Base-by-base conservation (phyloP, 148 eudicot genomes). In the Nepenthes mirabilis region DNA sequence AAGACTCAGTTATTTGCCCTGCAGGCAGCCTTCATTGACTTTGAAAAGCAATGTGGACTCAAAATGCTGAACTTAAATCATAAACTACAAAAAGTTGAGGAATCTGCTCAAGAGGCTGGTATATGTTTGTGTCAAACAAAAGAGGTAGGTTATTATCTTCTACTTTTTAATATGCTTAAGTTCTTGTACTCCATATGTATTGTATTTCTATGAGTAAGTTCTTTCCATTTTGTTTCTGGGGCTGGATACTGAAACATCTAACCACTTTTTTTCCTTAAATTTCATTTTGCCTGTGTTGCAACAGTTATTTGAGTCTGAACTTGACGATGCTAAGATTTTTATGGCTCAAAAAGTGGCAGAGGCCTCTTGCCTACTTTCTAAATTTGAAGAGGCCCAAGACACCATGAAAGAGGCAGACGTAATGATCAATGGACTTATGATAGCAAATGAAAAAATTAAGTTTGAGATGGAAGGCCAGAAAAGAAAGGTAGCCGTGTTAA, bases 381-480 rank as follows among this genome's bases (percentile, higher is more conserved):
- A 79, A 68, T 81, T 81, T 76, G 87, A 82, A 68, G 95, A 94
- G 77, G 86, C 77, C 34, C 90, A 84, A 60, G 83, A 82, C 57
- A 84, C 79, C 55, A 77, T 89, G 75, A 73, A 72, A 63, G 99
- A 94, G 71, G 90, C 93, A 62, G 90, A 84, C 76, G 64, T 78
- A 51, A 78, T 83, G 82, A 75, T 94, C 69, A 86, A 94, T 62
- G 84, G 78, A 63, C 75, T 89, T 62, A 70, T 81, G 78, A 81
- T 82, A 52, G 81, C 81, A 11, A 89, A 94, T 72, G 84, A 89
- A 72, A 72, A 76, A 9, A 54, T 75, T 75, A 86, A 89, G 81
- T 75, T 82, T 73, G 76, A 78, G 60, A 76, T 75, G 32, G 74
- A 74, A 59, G 87, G 68, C 58, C 52, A 83, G 64, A 91, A 75